phyloP scores from a whole-genome alignment of 805 yeast species.

The Saccharomycopsis javanensis region DNA sequence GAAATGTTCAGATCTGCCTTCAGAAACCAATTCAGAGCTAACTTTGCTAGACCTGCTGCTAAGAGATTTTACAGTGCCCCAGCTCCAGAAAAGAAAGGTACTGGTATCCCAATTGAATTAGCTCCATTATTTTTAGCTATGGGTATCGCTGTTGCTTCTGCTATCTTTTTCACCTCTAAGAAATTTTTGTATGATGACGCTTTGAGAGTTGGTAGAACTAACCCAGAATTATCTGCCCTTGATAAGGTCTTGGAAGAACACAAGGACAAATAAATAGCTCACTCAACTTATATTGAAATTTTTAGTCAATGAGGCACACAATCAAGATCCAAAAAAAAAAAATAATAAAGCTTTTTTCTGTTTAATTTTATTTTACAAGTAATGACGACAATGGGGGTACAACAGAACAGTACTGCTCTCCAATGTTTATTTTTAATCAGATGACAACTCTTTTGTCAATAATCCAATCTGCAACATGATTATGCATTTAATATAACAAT shows the following conservation, averaged over 20 bases:
- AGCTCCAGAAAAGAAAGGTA: constrained; percentile 24
- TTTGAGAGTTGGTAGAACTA: constrained; percentile 31
- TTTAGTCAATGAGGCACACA: no score
- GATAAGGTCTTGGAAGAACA: constrained; percentile 15
- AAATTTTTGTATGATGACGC: constrained; percentile 29
- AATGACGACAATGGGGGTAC: no score
- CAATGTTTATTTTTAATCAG: no score
- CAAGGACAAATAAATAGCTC: neutral
- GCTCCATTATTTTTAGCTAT: constrained; percentile 34
- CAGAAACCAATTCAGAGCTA: constrained; percentile 12
- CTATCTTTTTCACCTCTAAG: constrained; percentile 31
- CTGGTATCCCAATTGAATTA: constrained; percentile 31
- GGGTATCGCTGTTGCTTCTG: constrained; percentile 33
- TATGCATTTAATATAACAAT: no score
- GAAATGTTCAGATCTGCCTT: constrained; percentile 16
- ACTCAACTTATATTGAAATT: no score
- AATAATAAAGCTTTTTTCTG: no score
- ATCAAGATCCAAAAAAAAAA: no score
- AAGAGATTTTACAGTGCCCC: constrained; percentile 29
- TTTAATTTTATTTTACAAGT: no score
- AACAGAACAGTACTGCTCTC: no score
- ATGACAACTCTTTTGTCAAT: no score
- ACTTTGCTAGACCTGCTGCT: constrained; percentile 6
- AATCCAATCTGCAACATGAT: no score
- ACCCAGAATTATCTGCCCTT: constrained; percentile 23